Conservation (phyloP, 2,329 filamentous ascomycete species). For the Blumeriella jaapii region DNA sequence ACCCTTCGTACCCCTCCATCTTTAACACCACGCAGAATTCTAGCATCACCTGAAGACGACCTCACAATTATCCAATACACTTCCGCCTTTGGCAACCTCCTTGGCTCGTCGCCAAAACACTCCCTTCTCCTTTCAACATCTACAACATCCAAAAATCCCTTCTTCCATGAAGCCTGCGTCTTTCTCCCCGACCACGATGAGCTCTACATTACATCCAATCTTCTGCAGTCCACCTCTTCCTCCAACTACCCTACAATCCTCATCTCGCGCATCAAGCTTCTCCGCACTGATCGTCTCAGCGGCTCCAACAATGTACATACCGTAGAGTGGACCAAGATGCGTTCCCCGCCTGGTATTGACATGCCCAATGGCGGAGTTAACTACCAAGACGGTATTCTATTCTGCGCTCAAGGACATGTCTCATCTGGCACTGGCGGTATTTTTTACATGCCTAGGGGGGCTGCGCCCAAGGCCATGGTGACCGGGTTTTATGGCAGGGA, state of each 20-base stretch:
- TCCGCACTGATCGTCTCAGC: slow-evolving; percentile 18
- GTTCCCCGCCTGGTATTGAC: slow-evolving; percentile 31
- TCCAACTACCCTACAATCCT: slow-evolving; percentile 33
- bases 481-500: slow-evolving; percentile 34
- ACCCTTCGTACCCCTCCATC: background rate
- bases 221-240: slow-evolving; percentile 30
- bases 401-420: slow-evolving; percentile 32
- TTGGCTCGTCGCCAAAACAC: slow-evolving; percentile 27
- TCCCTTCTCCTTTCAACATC: slow-evolving; percentile 33
- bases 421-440: slow-evolving; percentile 19
- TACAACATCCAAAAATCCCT: slow-evolving; percentile 32
- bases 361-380: slow-evolving; percentile 33
- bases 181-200: slow-evolving; percentile 31
- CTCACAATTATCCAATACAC: slow-evolving; percentile 31
- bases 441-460: slow-evolving; percentile 21
- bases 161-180: slow-evolving; percentile 36
- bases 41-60: slow-evolving; percentile 15
- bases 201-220: slow-evolving; percentile 35
- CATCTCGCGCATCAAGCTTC: slow-evolving; percentile 33
- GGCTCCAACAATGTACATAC: slow-evolving; percentile 23
- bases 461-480: slow-evolving; percentile 26
- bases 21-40: slow-evolving; percentile 12
- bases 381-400: slow-evolving; percentile 33
- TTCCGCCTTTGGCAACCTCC: slow-evolving; percentile 26
- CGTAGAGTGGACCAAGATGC: slow-evolving; percentile 26